Evolutionary conservation across 805 yeast species (phyloP).

Genomic region (Barnettozyma pratensis): DNA sequence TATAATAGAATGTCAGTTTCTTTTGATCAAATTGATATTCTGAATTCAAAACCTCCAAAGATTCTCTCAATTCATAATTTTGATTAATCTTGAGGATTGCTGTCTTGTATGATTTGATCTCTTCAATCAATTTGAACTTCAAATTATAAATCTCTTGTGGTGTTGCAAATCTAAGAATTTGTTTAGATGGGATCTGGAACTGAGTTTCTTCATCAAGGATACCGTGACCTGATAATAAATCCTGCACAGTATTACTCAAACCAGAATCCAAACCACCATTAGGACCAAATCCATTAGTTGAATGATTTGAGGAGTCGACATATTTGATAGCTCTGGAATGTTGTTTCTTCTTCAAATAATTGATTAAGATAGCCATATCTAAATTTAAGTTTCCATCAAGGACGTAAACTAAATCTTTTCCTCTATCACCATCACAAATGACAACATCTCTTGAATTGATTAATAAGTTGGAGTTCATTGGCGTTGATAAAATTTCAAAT

Average conservation of each 20-base stretch:
- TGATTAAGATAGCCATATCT: constrained; percentile 64
- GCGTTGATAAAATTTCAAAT: constrained; percentile 64
- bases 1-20: constrained; percentile 68
- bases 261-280: not conserved
- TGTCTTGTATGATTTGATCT: constrained; percentile 63
- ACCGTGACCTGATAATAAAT: constrained; percentile 21
- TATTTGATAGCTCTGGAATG: constrained; percentile 47
- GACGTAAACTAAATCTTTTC: constrained; percentile 72
- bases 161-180: constrained; percentile 70
- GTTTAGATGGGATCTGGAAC: constrained; percentile 70
- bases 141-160: constrained; percentile 62
- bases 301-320: not conserved
- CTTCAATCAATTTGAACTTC: constrained; percentile 62
- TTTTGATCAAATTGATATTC: constrained; percentile 82
- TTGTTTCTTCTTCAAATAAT: constrained; percentile 68
- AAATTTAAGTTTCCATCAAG: constrained; percentile 59
- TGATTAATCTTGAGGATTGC: constrained; percentile 47
- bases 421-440: constrained; percentile 80
- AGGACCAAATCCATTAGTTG: not conserved
- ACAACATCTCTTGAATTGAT: constrained; percentile 61
- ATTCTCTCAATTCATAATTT: constrained; percentile 34
- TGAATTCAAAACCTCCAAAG: constrained; percentile 60
- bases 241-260: constrained; percentile 20
- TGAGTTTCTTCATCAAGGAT: constrained; percentile 36
- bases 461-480: constrained; percentile 55